Evolutionary conservation across 78 protist species (phyloP).

Genomic region (Mantamonas sphyraenae): DNA sequence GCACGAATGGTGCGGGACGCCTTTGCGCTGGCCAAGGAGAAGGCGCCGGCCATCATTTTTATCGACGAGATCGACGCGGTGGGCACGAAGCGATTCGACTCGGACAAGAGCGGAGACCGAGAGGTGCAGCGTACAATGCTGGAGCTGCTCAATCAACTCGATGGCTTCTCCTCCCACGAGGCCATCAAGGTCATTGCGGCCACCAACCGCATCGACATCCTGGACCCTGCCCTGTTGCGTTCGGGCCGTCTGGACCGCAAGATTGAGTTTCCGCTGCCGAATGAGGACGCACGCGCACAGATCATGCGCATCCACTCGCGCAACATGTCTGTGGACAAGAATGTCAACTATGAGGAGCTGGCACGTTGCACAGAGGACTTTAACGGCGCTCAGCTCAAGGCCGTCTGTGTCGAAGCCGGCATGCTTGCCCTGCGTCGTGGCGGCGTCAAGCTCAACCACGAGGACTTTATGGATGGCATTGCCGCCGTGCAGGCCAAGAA

Average conservation of each 20-base stretch:
- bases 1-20: constrained; percentile 99
- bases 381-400: constrained; percentile 99
- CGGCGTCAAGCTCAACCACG: constrained; percentile 74
- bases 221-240: constrained; percentile 98
- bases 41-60: constrained; percentile 94
- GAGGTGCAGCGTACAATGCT: constrained; percentile 99
- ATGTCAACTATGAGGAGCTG: constrained; percentile 96
- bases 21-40: constrained; percentile 98
- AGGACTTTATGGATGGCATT: constrained; percentile 97
- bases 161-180: constrained; percentile 89
- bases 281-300: constrained; percentile 89
- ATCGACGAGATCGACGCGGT: constrained; percentile 99
- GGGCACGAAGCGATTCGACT: constrained; percentile 94
- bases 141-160: constrained; percentile 98
- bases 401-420: constrained; percentile 98
- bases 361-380: constrained; percentile 97
- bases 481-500: constrained; percentile 94
- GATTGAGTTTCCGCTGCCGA: constrained; percentile 97
- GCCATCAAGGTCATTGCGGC: constrained; percentile 98
- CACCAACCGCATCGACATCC: constrained; percentile 97
- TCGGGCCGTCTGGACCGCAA: constrained; percentile 94
- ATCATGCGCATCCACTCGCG: constrained; percentile 95
- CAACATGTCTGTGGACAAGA: constrained; percentile 75
- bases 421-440: constrained; percentile 59
- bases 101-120: constrained; percentile 92